Conservation (phyloP, 1,284 basidiomycete genomes). For the Melampsora abietis-canadensis region DNA sequence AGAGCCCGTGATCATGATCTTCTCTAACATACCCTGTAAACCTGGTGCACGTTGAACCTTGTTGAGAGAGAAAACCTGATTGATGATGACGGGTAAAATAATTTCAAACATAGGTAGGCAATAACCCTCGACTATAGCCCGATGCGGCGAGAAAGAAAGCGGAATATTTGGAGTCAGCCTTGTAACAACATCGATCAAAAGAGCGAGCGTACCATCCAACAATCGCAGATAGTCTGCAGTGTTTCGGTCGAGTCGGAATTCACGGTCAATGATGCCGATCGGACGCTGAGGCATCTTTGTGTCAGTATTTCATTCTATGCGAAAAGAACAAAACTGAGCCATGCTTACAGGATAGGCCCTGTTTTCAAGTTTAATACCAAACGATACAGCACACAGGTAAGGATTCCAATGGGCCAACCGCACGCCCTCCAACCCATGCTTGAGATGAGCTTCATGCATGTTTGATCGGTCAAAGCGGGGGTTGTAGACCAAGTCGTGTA, state of each 20-base stretch:
- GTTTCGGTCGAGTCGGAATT: conserved; percentile 7
- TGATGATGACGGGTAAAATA: conserved; percentile 31
- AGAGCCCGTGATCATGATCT: conserved; percentile 24
- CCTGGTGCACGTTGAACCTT: conserved; percentile 25
- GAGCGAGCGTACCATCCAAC: not conserved
- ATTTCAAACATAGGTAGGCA: conserved; percentile 21
- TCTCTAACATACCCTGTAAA: conserved; percentile 21
- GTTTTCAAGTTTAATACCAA: too few species aligned
- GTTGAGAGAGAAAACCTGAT: conserved; percentile 12
- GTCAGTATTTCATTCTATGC: too few species aligned
- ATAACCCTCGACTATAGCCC: conserved; percentile 17
- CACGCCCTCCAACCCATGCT: conserved; percentile 26
- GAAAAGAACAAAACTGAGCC: too few species aligned
- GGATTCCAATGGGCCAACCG: conserved; percentile 35
- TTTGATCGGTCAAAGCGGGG: not conserved
- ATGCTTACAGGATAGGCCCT: too few species aligned
- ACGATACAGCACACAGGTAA: not conserved
- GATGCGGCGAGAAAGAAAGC: not conserved
- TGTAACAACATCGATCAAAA: not conserved
- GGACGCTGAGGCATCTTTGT: not conserved
- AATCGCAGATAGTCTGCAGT: not conserved
- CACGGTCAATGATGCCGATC: not conserved
- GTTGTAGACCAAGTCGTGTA: conserved; percentile 8
- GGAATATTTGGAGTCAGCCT: not conserved
- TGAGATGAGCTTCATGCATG: not conserved